Evolutionary conservation across 371 early-diverging fungal genomes (phyloP).

Genomic region (Mortierella sp.): DNA sequence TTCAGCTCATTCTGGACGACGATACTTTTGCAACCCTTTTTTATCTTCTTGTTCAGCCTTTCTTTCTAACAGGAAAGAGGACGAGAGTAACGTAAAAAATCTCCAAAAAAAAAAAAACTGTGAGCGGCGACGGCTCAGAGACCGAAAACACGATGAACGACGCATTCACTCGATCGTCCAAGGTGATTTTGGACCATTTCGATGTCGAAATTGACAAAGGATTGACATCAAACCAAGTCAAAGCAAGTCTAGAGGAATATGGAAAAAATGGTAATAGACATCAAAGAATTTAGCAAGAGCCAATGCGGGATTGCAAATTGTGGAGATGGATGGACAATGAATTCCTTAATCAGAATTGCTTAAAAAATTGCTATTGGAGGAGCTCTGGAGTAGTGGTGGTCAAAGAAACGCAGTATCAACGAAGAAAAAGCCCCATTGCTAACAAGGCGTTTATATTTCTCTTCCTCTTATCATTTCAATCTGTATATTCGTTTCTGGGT

Average conservation of each 20-base stretch:
- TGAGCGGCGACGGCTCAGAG: not conserved
- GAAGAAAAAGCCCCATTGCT: not conserved
- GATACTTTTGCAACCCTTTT: not conserved
- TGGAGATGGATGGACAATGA: not conserved
- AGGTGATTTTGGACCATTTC: slow-evolving; percentile 77
- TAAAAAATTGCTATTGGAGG: not conserved
- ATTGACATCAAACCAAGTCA: slow-evolving; percentile 68
- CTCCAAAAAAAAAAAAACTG: not conserved
- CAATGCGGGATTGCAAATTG: not conserved
- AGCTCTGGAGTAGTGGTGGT: not conserved
- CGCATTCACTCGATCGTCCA: slow-evolving; percentile 71
- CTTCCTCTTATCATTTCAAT: not conserved
- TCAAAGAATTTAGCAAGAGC: not conserved
- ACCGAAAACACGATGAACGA: slow-evolving; percentile 68
- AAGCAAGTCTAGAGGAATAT: slow-evolving; percentile 64
- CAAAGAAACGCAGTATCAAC: too few relatives aligned
- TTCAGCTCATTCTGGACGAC: not conserved
- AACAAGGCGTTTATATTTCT: not conserved
- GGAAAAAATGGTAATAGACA: slow-evolving; percentile 79
- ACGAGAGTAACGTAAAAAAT: not conserved
- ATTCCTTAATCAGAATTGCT: too few relatives aligned
- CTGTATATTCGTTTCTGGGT: not conserved
- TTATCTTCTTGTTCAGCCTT: too few relatives aligned
- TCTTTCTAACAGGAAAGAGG: not conserved
- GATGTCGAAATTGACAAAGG: slow-evolving; percentile 72